phyloP scores from a whole-genome alignment of 352 stramenopile genomes.

The Aphanomyces cochlioides region DNA sequence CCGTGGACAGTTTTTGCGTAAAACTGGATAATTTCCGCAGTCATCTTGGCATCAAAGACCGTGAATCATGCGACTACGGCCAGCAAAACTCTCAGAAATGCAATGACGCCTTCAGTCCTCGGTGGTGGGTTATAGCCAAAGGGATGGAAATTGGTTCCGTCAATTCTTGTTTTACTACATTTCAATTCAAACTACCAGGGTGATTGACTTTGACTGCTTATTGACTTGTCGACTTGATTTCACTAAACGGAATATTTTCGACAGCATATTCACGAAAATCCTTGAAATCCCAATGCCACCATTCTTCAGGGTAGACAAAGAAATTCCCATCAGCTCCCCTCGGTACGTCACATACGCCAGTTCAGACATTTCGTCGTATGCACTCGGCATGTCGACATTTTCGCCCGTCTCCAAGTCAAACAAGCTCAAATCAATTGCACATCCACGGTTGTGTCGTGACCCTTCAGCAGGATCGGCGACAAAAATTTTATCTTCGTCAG shows the following conservation, averaged over 20 bases:
- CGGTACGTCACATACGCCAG: background rate
- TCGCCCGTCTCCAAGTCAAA: background rate
- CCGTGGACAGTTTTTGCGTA: too few species aligned
- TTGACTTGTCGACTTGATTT: background rate
- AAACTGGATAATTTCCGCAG: too few species aligned
- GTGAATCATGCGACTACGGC: too few species aligned
- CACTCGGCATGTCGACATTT: background rate
- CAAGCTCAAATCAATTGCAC: conserved; percentile 4
- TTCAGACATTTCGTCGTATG: background rate
- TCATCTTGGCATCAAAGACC: too few species aligned
- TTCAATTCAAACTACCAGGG: too few species aligned
- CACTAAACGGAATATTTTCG: background rate
- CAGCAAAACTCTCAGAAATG: too few species aligned
- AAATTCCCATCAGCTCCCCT: background rate
- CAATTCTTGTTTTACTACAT: too few species aligned
- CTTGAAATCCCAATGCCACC: conserved; percentile 5
- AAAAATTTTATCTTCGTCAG: conserved; percentile 1
- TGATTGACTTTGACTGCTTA: too few species aligned
- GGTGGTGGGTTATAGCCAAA: too few species aligned
- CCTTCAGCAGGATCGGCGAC: background rate
- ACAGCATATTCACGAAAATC: background rate
- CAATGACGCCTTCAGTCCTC: too few species aligned
- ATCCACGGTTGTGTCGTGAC: background rate
- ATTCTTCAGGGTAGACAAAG: conserved; percentile 1
- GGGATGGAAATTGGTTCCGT: too few species aligned